Conservation (phyloP, 2,329 filamentous ascomycete genomes). For the Cordyceps farinosa region DNA sequence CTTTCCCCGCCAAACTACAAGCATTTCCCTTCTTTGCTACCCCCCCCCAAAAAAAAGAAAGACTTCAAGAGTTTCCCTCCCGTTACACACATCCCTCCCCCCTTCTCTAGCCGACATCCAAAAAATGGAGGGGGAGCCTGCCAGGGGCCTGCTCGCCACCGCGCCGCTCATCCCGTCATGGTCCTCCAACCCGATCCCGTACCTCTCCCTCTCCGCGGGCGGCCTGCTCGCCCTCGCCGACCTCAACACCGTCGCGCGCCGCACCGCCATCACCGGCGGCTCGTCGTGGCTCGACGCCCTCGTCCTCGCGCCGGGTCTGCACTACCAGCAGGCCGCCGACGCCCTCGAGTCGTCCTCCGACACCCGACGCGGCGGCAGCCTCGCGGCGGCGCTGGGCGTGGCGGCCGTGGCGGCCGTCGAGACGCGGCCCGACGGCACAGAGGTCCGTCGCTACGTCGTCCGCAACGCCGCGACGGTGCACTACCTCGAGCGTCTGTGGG, state of each 20-base stretch:
- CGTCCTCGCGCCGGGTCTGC: constrained; percentile 57
- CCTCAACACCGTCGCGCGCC: constrained; percentile 51
- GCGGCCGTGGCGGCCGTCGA: constrained; percentile 37
- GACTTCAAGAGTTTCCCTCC: too few relatives aligned
- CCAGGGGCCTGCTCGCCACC: not conserved
- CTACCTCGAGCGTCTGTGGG: constrained; percentile 37
- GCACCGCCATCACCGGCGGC: constrained; percentile 54
- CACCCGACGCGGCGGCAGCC: constrained; percentile 29
- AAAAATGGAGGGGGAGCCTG: not conserved
- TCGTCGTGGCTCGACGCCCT: constrained; percentile 55
- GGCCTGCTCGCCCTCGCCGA: constrained; percentile 59
- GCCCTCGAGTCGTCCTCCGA: constrained; percentile 40
- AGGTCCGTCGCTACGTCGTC: constrained; percentile 34
- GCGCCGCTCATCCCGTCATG: constrained; percentile 38
- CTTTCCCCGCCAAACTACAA: not conserved
- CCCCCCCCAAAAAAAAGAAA: too few relatives aligned
- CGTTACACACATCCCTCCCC: too few relatives aligned
- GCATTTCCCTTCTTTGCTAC: not conserved
- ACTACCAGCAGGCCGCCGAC: constrained; percentile 57
- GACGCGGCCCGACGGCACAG: constrained; percentile 27
- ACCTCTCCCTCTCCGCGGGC: constrained; percentile 45
- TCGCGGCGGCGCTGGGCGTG: constrained; percentile 25
- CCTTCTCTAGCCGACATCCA: not conserved
- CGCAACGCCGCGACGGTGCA: constrained; percentile 51
- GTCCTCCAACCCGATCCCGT: constrained; percentile 43